phyloP scores from a whole-genome alignment of 148 eudicot species.

The Camellia granthamiana region DNA sequence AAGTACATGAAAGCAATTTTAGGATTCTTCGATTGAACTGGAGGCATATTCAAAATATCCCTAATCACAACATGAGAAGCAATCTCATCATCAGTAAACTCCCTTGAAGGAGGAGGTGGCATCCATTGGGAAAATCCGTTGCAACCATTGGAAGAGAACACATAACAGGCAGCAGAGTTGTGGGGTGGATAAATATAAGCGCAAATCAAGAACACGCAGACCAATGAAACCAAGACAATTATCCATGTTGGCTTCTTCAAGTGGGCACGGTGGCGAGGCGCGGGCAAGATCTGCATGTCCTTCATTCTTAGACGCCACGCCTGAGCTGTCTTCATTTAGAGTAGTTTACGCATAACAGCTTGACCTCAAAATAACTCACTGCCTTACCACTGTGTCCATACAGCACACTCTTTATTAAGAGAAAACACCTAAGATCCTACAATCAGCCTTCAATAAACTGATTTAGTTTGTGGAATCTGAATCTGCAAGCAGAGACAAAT shows the following conservation, averaged over 20 bases:
- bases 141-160: constrained; percentile 64
- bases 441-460: constrained; percentile 9
- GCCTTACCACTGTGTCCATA: background rate
- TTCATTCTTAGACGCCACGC: constrained; percentile 61
- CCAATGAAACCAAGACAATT: constrained; percentile 53
- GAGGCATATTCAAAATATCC: constrained; percentile 49
- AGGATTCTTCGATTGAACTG: constrained; percentile 36
- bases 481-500: constrained; percentile 15
- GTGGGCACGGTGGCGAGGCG: constrained; percentile 44
- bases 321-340: constrained; percentile 48
- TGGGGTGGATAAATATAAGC: constrained; percentile 63
- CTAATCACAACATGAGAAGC: constrained; percentile 50
- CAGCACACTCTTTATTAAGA: background rate
- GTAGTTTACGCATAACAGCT: constrained; percentile 17
- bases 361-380: background rate
- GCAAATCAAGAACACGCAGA: constrained; percentile 49
- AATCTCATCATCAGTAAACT: constrained; percentile 57
- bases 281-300: constrained; percentile 48
- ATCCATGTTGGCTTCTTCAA: constrained; percentile 66
- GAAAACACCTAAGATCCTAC: background rate
- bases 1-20: constrained; percentile 77
- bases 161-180: constrained; percentile 53
- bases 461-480: background rate
- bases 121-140: constrained; percentile 49
- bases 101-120: constrained; percentile 48